Evolutionary conservation across 2,329 filamentous ascomycete genomes (phyloP).

Genomic region (Scedosporium dehoogii): DNA sequence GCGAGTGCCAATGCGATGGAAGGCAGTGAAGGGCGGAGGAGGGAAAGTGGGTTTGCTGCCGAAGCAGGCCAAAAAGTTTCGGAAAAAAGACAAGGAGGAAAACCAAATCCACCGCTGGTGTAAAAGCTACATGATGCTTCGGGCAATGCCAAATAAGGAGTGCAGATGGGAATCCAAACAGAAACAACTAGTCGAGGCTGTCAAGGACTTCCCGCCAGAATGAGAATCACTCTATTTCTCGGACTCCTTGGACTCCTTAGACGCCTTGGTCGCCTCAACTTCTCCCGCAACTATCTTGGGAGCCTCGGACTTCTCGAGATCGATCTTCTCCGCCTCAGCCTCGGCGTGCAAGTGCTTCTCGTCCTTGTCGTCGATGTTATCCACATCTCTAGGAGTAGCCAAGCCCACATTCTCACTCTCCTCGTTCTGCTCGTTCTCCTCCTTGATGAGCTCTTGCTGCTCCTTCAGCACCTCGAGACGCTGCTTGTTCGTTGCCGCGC

Average conservation of each 20-base stretch:
- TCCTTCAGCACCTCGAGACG: slow-evolving; percentile 96
- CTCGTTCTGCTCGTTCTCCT: slow-evolving; percentile 88
- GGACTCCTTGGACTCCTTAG: slow-evolving; percentile 12
- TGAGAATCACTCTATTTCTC: slow-evolving; percentile 13
- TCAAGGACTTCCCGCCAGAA: not conserved
- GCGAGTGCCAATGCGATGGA: not conserved
- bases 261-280: slow-evolving; percentile 16
- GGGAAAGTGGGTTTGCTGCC: not conserved
- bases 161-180: not conserved
- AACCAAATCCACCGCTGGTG: slow-evolving; percentile 1
- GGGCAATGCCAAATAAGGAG: not conserved
- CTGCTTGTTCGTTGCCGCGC: slow-evolving; percentile 97
- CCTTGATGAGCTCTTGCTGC: slow-evolving; percentile 94
- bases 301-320: slow-evolving; percentile 13
- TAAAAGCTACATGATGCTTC: not conserved
- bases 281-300: slow-evolving; percentile 13
- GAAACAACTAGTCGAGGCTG: no score
- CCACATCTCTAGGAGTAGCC: slow-evolving; percentile 69
- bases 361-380: slow-evolving; percentile 93
- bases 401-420: slow-evolving; percentile 67
- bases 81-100: not conserved
- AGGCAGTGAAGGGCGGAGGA: not conserved
- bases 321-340: slow-evolving; percentile 18
- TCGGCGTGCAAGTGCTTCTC: slow-evolving; percentile 50
- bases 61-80: no score